Base-by-base conservation (phyloP, 495 filamentous ascomycete genomes). In the Hyaloscypha hepaticicola region DNA sequence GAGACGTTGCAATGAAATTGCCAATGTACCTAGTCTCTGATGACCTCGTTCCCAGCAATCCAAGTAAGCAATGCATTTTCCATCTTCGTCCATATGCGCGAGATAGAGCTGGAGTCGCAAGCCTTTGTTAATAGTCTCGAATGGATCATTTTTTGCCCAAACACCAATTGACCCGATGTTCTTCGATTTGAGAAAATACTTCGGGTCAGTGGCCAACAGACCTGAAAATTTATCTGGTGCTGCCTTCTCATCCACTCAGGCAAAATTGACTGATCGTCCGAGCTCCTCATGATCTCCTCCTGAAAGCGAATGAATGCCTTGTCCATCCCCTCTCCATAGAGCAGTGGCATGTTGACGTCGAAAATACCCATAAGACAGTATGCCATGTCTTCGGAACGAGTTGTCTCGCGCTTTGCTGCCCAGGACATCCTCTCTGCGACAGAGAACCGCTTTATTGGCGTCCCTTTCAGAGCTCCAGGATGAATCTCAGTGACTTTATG, bases 61-160 rank as follows among this genome's bases (percentile, higher is more conserved):
- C 48, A 51, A 51, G 22, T 6, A 51, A 51, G 48, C 48, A 51
- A 24, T 51, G 22, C 19, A 51, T 24, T n/a, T n/a, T 24, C 19
- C 48, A 51, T n/a, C 16, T n/a, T 51, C 19, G 19, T 51, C 48
- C 48, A 51, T 51, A 51, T 6, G 48, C 19, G 16, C 19, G 48
- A 51, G 48, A 51, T 51, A 51, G 22, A 51, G 48, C 48, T 51
- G 48, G 22, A 51, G 5, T 51, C 48, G 48, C 48, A 51, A 51
- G 16, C 48, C 48, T 51, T 51, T 51, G 48, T 51, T 51, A 5
- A 16, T 24, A n/a, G 22, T 51, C 48, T n/a, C 16, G 48, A 51
- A 51, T n/a, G 48, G 48, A 51, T n/a, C 48, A 51, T 16, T 51
- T 24, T 51, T 51, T 51, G 48, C 48, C 48, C 48, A 51, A 51